These are phyloP conservation scores for Scutellaria galericulata DNA, from an alignment of 257 asterid species.

Conservation along the genomic window DNA sequence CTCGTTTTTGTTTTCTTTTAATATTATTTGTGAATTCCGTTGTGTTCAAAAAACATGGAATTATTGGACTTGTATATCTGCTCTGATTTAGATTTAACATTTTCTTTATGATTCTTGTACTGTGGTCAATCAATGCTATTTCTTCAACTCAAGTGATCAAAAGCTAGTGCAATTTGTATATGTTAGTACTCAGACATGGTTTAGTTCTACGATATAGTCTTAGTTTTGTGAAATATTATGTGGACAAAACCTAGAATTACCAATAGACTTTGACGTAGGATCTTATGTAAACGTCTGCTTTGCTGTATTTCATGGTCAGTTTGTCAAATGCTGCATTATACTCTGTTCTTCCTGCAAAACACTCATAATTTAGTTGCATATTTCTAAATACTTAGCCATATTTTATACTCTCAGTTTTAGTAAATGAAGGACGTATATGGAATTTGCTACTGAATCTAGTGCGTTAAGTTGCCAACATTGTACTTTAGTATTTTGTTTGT, in stretches of 20 bases:
- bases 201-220: not conserved
- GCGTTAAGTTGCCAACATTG: not conserved
- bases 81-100: not conserved
- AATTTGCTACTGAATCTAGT: not conserved
- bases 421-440: not conserved
- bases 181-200: not conserved
- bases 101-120: not conserved
- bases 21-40: not conserved
- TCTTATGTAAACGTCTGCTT: not conserved
- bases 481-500: not conserved
- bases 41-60: too few species aligned
- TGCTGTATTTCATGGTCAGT: not conserved
- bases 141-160: not conserved
- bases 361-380: not conserved
- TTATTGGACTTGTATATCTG: not conserved
- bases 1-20: slow-evolving; percentile 12
- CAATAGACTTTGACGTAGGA: slow-evolving; percentile 5
- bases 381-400: not conserved
- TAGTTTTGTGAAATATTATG: not conserved
- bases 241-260: not conserved
- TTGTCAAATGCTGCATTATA: not conserved
- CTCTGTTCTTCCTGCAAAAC: not conserved
- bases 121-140: not conserved
- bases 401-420: not conserved
- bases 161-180: not conserved